phyloP scores from a whole-genome alignment of 129 eudicot species.

The Escallonia herrerae region DNA sequence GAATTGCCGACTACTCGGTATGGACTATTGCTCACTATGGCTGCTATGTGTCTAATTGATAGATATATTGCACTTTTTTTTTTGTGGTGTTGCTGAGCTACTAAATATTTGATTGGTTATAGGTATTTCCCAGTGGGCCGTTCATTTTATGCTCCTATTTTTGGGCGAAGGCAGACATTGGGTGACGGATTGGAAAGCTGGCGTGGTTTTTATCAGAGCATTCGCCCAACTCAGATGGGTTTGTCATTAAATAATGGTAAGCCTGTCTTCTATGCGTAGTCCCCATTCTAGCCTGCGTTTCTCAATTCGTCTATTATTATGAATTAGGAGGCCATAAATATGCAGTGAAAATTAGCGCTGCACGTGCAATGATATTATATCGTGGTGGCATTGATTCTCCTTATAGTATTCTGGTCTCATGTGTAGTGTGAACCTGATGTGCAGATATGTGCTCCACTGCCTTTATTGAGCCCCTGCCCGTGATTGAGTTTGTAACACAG shows the following conservation, averaged over 20 bases:
- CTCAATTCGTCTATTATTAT: neutral
- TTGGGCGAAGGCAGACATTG: conserved; percentile 70
- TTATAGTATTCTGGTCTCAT: neutral
- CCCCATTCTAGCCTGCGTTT: neutral
- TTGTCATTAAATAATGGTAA: conserved; percentile 57
- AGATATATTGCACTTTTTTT: neutral
- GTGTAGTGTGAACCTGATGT: neutral
- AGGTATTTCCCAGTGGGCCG: conserved; percentile 84
- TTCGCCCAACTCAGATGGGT: conserved; percentile 97
- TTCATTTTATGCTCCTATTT: conserved; percentile 75
- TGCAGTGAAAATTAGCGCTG: too few species aligned
- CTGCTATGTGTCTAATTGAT: too few species aligned
- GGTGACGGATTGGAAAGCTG: conserved; percentile 95
- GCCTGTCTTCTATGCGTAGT: neutral
- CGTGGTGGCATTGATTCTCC: too few species aligned
- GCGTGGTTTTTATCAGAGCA: conserved; percentile 97
- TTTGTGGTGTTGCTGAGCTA: neutral
- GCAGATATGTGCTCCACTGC: conserved; percentile 95
- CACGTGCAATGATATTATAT: too few species aligned
- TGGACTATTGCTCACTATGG: neutral
- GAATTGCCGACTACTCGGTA: conserved; percentile 78
- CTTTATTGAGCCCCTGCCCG: conserved; percentile 82
- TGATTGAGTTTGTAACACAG: conserved; percentile 70
- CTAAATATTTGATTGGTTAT: conserved; percentile 5
- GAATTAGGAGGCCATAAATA: neutral